A percentile compares a stretch with the other conserved stretches of the same genome.
These are phyloP conservation scores for Megacollybia marginata DNA, from an alignment of 768 basidiomycete species.

Conservation along the genomic window DNA sequence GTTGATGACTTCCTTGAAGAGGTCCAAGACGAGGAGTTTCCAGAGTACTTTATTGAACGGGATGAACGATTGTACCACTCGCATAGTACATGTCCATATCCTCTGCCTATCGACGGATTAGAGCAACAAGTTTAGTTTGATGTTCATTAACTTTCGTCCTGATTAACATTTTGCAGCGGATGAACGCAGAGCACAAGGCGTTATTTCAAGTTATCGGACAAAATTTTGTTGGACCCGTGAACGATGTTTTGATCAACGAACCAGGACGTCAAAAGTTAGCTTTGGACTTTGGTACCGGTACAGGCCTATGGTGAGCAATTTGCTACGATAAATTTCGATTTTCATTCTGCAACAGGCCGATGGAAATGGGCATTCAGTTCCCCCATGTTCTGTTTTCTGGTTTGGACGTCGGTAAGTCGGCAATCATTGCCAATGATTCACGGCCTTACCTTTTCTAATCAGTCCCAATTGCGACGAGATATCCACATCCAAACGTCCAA, in stretches of 20 bases:
- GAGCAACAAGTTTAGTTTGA: constrained; percentile 54
- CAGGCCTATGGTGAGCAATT: constrained; percentile 56
- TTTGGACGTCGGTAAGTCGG: constrained; percentile 62
- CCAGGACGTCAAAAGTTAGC: constrained; percentile 39
- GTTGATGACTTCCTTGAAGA: constrained; percentile 25
- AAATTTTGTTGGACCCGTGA: constrained; percentile 56
- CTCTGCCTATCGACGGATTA: constrained; percentile 61
- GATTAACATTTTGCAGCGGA: constrained; percentile 32
- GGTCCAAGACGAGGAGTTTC: constrained; percentile 45
- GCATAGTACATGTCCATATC: constrained; percentile 55
- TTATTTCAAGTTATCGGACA: constrained; percentile 44
- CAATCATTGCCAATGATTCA: constrained; percentile 8
- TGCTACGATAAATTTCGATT: constrained; percentile 10
- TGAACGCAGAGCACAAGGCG: constrained; percentile 41
- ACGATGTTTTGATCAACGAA: constrained; percentile 36
- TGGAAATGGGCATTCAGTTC: constrained; percentile 66
- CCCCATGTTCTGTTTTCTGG: constrained; percentile 61
- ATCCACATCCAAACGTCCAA: constrained; percentile 50
- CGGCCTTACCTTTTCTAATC: not conserved
- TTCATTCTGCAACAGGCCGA: constrained; percentile 41
- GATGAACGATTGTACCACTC: constrained; percentile 64
- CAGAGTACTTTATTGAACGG: constrained; percentile 49
- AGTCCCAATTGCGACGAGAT: constrained; percentile 70
- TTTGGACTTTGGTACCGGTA: constrained; percentile 74
- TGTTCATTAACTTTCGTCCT: not conserved